phyloP scores from a whole-genome alignment of 805 yeast genomes.

The Ogataea dorogensis region DNA sequence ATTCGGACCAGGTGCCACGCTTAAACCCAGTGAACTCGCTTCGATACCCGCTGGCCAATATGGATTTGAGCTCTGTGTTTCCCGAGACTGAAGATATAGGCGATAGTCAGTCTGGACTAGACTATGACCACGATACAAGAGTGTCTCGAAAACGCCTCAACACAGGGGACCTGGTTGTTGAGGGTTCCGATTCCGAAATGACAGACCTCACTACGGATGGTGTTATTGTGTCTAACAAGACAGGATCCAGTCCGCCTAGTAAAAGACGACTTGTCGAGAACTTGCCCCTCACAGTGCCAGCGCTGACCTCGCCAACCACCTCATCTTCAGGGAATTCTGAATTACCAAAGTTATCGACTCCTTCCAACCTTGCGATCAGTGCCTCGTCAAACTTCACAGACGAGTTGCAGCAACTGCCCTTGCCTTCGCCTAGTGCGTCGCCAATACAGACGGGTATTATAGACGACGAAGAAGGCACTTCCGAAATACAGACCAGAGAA shows the following conservation, averaged over 20 bases:
- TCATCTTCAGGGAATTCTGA: conserved; percentile 17
- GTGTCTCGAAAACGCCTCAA: conserved; percentile 21
- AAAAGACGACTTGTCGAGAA: conserved; percentile 23
- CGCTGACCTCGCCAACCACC: conserved; percentile 18
- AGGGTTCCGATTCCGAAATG: conserved; percentile 20
- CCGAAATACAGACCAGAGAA: conserved; percentile 2
- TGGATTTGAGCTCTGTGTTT: conserved; percentile 17
- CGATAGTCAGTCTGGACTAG: conserved; percentile 4
- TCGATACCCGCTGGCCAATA: conserved; percentile 12
- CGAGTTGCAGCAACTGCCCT: conserved; percentile 46
- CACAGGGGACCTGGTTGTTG: conserved; percentile 13
- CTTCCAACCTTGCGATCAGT: conserved; percentile 10
- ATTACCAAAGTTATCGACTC: conserved; percentile 14
- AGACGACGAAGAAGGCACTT: conserved; percentile 9
- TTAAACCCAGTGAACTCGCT: conserved; percentile 1
- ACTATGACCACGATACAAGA: conserved; percentile 1
- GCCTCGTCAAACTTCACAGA: conserved; percentile 16
- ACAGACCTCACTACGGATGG: conserved; percentile 18
- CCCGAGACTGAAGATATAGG: conserved; percentile 9
- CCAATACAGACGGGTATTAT: conserved; percentile 41
- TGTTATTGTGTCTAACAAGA: conserved; percentile 10
- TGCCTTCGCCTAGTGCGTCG: conserved; percentile 69
- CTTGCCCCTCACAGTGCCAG: conserved; percentile 2
- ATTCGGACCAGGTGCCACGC: neutral
- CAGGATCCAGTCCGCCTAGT: conserved; percentile 21